phyloP scores from a whole-genome alignment of 2,329 filamentous ascomycete genomes.

The Cladosporium phlei region DNA sequence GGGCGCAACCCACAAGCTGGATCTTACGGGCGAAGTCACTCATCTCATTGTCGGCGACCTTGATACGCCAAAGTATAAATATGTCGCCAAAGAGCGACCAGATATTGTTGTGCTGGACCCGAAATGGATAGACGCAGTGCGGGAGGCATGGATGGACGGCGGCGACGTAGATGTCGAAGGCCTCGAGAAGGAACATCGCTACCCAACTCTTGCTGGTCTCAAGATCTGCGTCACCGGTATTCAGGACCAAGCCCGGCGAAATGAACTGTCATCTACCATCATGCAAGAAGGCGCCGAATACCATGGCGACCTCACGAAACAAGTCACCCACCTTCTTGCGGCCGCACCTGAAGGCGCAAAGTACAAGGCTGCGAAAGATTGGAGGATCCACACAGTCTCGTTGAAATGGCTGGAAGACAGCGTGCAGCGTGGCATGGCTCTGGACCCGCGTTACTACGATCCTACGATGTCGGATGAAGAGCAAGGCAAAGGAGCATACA shows the following conservation, averaged over 20 bases:
- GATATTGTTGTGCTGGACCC: conserved; percentile 79
- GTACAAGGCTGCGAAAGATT: conserved; percentile 78
- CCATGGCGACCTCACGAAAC: conserved; percentile 78
- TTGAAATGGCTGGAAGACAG: conserved; percentile 83
- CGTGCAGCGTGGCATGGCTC: conserved; percentile 77
- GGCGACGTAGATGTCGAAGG: conserved; percentile 66
- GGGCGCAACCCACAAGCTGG: conserved; percentile 80
- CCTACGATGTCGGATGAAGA: conserved; percentile 64
- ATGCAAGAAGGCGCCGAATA: conserved; percentile 71
- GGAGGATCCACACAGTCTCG: conserved; percentile 75
- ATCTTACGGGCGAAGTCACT: conserved; percentile 92
- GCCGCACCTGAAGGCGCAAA: conserved; percentile 77
- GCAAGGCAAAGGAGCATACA: conserved; percentile 72
- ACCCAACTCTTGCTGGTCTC: conserved; percentile 60
- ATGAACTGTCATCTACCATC: conserved; percentile 53
- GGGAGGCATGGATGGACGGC: conserved; percentile 74
- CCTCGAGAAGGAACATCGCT: conserved; percentile 62
- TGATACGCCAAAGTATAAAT: conserved; percentile 89
- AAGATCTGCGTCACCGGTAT: conserved; percentile 67
- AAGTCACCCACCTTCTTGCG: conserved; percentile 83
- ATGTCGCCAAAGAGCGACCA: conserved; percentile 81
- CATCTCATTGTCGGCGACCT: conserved; percentile 88
- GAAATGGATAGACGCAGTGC: conserved; percentile 79
- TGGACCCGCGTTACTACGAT: conserved; percentile 82
- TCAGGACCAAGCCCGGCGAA: conserved; percentile 61